Evolutionary conservation across 1,284 basidiomycete genomes (phyloP), one percentile per base, ranked within the genome.

Genomic region (Phellinidium pouzarii): DNA sequence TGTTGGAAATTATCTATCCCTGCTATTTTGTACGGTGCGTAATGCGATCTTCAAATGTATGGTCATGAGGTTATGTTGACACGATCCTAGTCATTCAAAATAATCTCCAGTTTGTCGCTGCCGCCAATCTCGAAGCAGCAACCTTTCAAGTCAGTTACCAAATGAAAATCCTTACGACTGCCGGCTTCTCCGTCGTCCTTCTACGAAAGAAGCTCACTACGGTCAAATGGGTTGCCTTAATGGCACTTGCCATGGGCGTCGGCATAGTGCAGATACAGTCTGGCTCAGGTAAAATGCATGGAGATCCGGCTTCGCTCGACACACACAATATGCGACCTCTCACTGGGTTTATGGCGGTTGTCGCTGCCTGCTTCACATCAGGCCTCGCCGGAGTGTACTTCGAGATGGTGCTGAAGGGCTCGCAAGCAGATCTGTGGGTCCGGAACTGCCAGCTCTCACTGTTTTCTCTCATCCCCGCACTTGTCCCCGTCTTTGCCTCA

Each of bases 1-100:
- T 94, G 91, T 70, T 96, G 93, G 91, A 97, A 96, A 68, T 80
- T 98, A 17, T 92, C 91, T 23, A 94, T 98, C 58, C 95, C 95
- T 8, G 95, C 95, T 8, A 79, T 97, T 54, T 87, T 98, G 60
- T 99, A 98, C 61, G 62, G 62, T 57, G 29, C 57, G 44, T 52
- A 7, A 14, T 41, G 19, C 19, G 38, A 17, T 26, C 54, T 55
- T 49, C 54, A 55, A 43, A 23, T 23, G 34, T 3, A 31, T n/a
- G 26, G 41, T 31, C 36, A 41, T 20, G 4, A 38, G n/a, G n/a
- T 26, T 22, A 22, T 36, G 41, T 27, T 6, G 17, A n/a, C n/a
- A 27, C 7, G 26, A 23, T 31, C n/a, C 3, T 34, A 59, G 92
- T 95, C 60, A 78, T 95, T 48, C 94, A 97, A 69, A 96, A 97